A percentile compares a stretch with the other conserved stretches of the same genome.
These are phyloP conservation scores for Blastobotrys terrestris DNA, from an alignment of 805 yeast genomes.

Conservation along the genomic window DNA sequence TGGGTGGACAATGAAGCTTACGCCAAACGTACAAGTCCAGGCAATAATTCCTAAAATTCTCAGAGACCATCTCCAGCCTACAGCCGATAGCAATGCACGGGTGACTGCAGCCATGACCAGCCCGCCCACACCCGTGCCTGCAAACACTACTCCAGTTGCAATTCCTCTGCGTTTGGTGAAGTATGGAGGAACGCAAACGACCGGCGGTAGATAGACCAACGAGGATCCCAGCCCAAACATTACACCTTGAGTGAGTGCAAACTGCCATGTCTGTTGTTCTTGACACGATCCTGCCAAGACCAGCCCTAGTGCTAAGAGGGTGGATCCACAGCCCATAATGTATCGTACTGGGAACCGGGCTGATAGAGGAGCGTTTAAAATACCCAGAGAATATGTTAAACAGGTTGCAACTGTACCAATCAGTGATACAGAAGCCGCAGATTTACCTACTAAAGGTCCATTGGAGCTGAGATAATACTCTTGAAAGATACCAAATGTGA, in stretches of 20 bases:
- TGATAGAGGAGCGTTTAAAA: constrained; percentile 4
- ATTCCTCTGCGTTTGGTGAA: constrained; percentile 20
- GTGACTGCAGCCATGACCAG: constrained; percentile 18
- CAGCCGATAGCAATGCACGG: constrained; percentile 8
- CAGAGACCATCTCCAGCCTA: constrained; percentile 19
- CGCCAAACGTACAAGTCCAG: constrained; percentile 8
- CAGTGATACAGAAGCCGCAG: constrained; percentile 12
- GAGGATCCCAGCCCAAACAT: constrained; percentile 17
- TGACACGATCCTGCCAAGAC: constrained; percentile 11
- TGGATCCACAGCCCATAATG: constrained; percentile 12
- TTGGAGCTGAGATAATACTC: constrained; percentile 13
- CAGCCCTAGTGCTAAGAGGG: constrained; percentile 12
- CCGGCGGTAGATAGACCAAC: constrained; percentile 18
- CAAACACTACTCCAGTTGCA: constrained; percentile 21
- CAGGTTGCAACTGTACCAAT: constrained; percentile 20
- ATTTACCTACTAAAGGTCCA: constrained; percentile 14
- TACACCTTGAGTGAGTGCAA: constrained; percentile 18
- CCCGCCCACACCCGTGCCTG: constrained; percentile 25
- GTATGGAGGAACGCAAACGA: constrained; percentile 20
- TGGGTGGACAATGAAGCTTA: constrained; percentile 15
- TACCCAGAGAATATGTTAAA: constrained; percentile 14
- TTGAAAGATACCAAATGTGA: constrained; percentile 21
- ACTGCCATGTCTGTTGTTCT: constrained; percentile 12
- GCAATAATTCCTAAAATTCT: constrained; percentile 15
- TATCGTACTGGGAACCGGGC: constrained; percentile 4